Evolutionary conservation across 306 rosid genomes (phyloP).

Genomic region (Trifolium repens): DNA sequence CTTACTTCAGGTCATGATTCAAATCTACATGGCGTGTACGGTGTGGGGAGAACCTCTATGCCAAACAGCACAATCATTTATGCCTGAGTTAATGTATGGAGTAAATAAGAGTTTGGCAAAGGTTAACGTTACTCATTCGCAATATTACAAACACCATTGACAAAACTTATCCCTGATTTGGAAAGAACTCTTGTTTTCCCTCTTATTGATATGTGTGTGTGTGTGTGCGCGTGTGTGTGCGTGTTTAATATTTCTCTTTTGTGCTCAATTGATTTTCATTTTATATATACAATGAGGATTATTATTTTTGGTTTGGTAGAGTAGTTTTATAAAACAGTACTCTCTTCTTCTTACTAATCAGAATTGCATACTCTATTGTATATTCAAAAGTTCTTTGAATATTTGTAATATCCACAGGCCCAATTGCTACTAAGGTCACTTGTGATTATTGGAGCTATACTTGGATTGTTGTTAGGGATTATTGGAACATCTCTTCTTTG

Average conservation of each 20-base stretch:
- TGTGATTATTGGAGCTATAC: conserved; percentile 64
- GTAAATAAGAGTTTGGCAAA: conserved; percentile 38
- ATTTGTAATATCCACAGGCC: conserved; percentile 34
- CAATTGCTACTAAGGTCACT: conserved; percentile 61
- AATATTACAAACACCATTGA: conserved; percentile 2
- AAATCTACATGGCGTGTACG: conserved; percentile 46
- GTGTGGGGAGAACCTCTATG: conserved; percentile 56
- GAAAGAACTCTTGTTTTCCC: no score
- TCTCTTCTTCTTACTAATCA: not conserved
- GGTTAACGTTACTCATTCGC: conserved; percentile 32
- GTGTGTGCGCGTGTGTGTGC: no score
- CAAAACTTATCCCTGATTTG: not conserved
- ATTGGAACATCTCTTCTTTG: conserved; percentile 64
- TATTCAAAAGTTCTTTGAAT: not conserved
- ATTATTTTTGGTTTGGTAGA: not conserved
- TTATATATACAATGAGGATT: not conserved
- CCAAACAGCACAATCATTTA: conserved; percentile 49
- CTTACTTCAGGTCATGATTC: conserved; percentile 52
- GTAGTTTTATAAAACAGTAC: not conserved
- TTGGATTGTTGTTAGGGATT: conserved; percentile 68
- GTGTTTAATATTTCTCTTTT: no score
- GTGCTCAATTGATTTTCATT: not conserved
- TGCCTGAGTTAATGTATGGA: conserved; percentile 49
- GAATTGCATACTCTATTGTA: not conserved
- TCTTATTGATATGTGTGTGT: no score